These are phyloP conservation scores for Syzygium jambos DNA, from an alignment of 345 rosid species.

Conservation along the genomic window DNA sequence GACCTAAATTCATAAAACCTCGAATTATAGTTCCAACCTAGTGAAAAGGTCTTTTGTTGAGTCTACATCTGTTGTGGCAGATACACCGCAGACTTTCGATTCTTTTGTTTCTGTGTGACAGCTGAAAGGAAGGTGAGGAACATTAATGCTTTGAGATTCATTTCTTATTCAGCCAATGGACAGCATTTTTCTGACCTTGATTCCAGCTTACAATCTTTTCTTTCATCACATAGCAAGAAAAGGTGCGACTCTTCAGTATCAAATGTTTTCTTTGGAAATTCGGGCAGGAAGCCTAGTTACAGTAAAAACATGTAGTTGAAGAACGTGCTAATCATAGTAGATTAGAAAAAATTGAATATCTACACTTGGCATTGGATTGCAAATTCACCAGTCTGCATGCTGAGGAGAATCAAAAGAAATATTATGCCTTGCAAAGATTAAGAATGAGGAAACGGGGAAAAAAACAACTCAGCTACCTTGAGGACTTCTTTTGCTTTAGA, in stretches of 20 bases:
- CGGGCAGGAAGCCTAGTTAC: background rate
- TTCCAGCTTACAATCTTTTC: background rate
- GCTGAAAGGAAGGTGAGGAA: background rate
- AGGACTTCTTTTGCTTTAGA: slow-evolving; percentile 53
- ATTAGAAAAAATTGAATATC: background rate
- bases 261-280: background rate
- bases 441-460: background rate
- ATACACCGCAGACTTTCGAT: background rate
- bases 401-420: background rate
- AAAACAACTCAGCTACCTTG: slow-evolving; percentile 19
- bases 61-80: background rate
- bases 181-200: background rate
- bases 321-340: background rate
- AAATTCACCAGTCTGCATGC: background rate
- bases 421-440: background rate
- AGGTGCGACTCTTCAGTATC: background rate
- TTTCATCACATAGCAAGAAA: background rate
- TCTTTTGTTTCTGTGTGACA: background rate
- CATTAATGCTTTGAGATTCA: background rate
- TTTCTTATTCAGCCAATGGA: background rate
- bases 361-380: background rate
- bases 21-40: background rate
- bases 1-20: background rate
- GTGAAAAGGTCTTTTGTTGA: background rate
- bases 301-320: background rate